Percentiles rank a stretch among this genome's conserved stretches.
phyloP scores from a whole-genome alignment of 441 rosid genomes.

The Codiaeum variegatum region DNA sequence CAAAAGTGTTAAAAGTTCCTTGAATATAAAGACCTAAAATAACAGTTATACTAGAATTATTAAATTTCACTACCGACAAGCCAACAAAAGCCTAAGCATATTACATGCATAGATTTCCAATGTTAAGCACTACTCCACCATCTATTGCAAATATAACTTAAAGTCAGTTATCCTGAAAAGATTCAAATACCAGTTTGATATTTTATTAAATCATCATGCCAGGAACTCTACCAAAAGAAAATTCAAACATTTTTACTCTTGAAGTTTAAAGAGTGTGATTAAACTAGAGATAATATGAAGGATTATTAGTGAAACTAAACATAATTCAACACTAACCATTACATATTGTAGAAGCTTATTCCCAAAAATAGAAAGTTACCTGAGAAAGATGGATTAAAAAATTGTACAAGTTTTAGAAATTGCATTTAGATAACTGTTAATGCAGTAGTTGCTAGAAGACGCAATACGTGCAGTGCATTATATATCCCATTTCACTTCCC shows the following conservation, averaged over 20 bases:
- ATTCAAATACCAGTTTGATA: background rate
- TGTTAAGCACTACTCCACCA: conserved; percentile 69
- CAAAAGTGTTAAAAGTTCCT: background rate
- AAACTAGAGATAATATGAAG: too few relatives aligned
- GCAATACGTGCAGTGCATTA: too few relatives aligned
- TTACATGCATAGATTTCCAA: conserved; percentile 77
- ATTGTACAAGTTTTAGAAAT: too few relatives aligned
- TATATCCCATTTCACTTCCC: too few relatives aligned
- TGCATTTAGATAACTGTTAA: too few relatives aligned
- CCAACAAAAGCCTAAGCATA: conserved; percentile 92
- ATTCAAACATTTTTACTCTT: background rate
- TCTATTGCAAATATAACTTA: conserved; percentile 78
- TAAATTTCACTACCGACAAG: conserved; percentile 72
- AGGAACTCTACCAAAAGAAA: background rate
- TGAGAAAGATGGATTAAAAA: conserved; percentile 28
- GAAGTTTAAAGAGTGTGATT: background rate
- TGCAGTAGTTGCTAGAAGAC: too few relatives aligned
- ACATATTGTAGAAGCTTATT: background rate
- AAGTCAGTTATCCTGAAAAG: conserved; percentile 70
- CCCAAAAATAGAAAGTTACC: conserved; percentile 31
- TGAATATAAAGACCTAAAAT: conserved; percentile 47
- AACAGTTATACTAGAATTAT: conserved; percentile 64
- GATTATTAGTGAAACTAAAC: background rate
- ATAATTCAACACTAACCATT: background rate
- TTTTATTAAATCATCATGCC: too few relatives aligned